phyloP scores from a whole-genome alignment of 164 flowering plant genomes.

The Vitis vinifera region DNA sequence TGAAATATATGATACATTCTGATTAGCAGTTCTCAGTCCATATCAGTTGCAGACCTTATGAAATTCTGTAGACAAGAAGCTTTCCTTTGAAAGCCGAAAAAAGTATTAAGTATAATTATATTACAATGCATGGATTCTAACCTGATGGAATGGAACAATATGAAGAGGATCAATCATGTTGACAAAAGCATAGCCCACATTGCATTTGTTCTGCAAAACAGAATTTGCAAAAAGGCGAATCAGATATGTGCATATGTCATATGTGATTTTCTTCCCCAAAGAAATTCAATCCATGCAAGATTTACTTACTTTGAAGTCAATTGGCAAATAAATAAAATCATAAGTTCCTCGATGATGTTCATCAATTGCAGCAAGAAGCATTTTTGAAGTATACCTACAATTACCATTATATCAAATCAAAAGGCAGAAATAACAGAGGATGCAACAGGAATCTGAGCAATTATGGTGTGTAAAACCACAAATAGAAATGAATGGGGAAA shows the following conservation, averaged over 20 bases:
- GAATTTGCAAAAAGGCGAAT: neutral
- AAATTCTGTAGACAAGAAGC: neutral
- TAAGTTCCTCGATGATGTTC: constrained; percentile 72
- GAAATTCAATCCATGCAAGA: neutral
- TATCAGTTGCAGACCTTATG: neutral
- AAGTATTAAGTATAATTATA: neutral
- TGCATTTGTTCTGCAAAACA: constrained; percentile 73
- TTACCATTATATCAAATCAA: constrained; percentile 3
- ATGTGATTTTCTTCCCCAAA: neutral
- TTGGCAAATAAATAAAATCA: constrained; percentile 84
- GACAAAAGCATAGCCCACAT: constrained; percentile 91
- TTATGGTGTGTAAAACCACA: neutral
- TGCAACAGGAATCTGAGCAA: neutral
- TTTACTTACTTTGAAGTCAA: constrained; percentile 76
- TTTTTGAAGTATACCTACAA: constrained; percentile 79
- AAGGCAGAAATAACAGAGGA: neutral
- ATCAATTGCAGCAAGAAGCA: constrained; percentile 84
- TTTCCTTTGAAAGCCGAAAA: neutral
- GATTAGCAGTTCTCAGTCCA: neutral
- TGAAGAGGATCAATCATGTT: constrained; percentile 70
- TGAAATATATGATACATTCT: neutral
- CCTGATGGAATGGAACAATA: constrained; percentile 75
- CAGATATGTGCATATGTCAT: neutral
- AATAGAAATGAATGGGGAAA: neutral
- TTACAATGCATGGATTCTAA: constrained; percentile 17